Evolutionary conservation across 1,139 yeast species (phyloP).

Genomic region (Trichomonascaceae sp.): DNA sequence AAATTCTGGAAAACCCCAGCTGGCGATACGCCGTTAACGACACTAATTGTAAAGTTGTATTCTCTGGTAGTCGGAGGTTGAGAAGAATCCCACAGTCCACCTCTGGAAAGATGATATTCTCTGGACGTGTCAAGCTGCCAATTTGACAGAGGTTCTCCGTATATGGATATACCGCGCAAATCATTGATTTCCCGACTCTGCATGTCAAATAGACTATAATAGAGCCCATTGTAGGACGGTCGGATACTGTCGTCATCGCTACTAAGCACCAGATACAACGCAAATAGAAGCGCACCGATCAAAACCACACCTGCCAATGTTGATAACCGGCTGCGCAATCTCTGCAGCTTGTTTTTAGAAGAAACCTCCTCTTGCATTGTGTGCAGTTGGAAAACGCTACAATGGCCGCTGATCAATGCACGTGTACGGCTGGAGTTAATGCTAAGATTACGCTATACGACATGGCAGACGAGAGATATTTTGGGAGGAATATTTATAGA

Average conservation of each 20-base stretch:
- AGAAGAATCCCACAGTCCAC: slow-evolving; percentile 18
- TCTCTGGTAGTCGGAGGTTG: slow-evolving; percentile 25
- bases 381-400: neutral
- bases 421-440: neutral
- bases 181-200: slow-evolving; percentile 5
- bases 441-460: neutral
- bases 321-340: no score
- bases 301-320: neutral
- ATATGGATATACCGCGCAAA: slow-evolving; percentile 12
- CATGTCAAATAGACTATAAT: neutral
- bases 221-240: slow-evolving; percentile 2
- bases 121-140: slow-evolving; percentile 30
- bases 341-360: neutral
- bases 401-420: neutral
- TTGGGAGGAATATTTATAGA: neutral
- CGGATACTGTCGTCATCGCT: neutral
- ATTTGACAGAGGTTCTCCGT: slow-evolving; percentile 19
- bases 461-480: neutral
- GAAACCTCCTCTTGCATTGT: neutral
- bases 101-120: slow-evolving; percentile 23
- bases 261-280: no score
- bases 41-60: slow-evolving; percentile 59
- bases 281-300: no score
- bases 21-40: slow-evolving; percentile 50
- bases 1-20: slow-evolving; percentile 59